phyloP scores from a whole-genome alignment of 345 rosid species.

The Carallia pectinifolia region DNA sequence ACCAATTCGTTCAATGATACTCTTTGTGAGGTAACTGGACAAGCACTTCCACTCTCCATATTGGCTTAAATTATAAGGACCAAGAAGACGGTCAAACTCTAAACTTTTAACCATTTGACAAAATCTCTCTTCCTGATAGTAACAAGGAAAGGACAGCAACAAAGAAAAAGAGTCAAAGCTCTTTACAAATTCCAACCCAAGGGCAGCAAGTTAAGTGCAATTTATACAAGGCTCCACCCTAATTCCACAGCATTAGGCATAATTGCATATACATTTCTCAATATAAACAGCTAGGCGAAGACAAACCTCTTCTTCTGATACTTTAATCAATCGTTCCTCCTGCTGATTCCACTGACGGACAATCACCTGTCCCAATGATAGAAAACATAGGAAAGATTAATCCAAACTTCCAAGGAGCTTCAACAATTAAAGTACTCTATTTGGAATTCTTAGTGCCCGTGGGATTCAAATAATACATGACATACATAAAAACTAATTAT shows the following conservation, averaged over 20 bases:
- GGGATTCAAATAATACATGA: too few relatives aligned
- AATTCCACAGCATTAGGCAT: not conserved
- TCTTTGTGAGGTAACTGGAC: slow-evolving; percentile 60
- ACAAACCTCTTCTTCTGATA: slow-evolving; percentile 83
- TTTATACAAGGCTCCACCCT: not conserved
- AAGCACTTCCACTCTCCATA: slow-evolving; percentile 72
- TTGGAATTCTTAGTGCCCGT: not conserved
- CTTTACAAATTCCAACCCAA: not conserved
- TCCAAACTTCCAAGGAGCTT: not conserved
- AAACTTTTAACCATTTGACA: slow-evolving; percentile 55
- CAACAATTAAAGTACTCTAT: not conserved
- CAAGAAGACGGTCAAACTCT: slow-evolving; percentile 81
- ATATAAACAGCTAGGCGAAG: not conserved
- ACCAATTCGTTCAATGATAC: slow-evolving; percentile 64
- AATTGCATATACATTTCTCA: not conserved
- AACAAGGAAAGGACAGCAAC: not conserved
- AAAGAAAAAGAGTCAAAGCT: not conserved
- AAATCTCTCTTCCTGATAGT: slow-evolving; percentile 69
- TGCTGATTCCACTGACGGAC: slow-evolving; percentile 73
- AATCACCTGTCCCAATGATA: slow-evolving; percentile 53
- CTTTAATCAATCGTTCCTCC: slow-evolving; percentile 60
- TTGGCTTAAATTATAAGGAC: slow-evolving; percentile 67
- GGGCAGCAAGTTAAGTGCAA: not conserved
- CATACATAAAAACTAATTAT: too few relatives aligned
- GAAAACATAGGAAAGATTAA: slow-evolving; percentile 5